Base-by-base conservation (phyloP, 1,139 yeast genomes). In the Pichia sp. region DNA sequence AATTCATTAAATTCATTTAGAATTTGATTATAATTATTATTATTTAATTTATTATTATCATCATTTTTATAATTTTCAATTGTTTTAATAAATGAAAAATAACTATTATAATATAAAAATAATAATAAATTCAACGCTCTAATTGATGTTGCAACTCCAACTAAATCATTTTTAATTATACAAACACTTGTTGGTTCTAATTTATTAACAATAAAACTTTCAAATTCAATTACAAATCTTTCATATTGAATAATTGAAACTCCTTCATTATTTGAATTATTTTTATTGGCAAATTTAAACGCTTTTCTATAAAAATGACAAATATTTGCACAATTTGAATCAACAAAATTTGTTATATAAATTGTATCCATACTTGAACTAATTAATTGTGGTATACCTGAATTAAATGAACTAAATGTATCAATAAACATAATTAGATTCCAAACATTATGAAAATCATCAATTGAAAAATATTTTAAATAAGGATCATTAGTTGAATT, bases 301-400 rank as follows among this genome's bases (percentile, higher is more conserved):
- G 55, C 50, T 28, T 46, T 39, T 4, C 54, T 35, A 40, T 52
- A 51, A 30, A 49, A 51, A 4, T 39, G 22, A 12, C 50, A 39
- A 20, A 51, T 33, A 32, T 46, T 41, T 4, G 50, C 45, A 29
- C 45, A 35, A n/a, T 40, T 35, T 6, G 42, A 35, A 31, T 42
- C 42, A n/a, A 43, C 33, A 22, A 35, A 40, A 3, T 37, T 32
- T 2, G 50, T 47, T 3, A 40, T 20, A 16, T 31, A 39, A 5
- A 47, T 37, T 11, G 35, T 41, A 30, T 46, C 52, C 9, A 39
- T 35, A 27, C 40, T 36, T 11, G 45, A 39, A 8, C 45, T 30
- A 4, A 55, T 44, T 25, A 56, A 30, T 6, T 51, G 49, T 11
- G 59, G 58, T 2, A 47, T 39, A 26, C 61, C 58, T 2, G 60